Percentiles rank a stretch among this genome's conserved stretches.
Conservation (phyloP, 2,329 filamentous ascomycete species). For the Lasiodiplodia citricola region DNA sequence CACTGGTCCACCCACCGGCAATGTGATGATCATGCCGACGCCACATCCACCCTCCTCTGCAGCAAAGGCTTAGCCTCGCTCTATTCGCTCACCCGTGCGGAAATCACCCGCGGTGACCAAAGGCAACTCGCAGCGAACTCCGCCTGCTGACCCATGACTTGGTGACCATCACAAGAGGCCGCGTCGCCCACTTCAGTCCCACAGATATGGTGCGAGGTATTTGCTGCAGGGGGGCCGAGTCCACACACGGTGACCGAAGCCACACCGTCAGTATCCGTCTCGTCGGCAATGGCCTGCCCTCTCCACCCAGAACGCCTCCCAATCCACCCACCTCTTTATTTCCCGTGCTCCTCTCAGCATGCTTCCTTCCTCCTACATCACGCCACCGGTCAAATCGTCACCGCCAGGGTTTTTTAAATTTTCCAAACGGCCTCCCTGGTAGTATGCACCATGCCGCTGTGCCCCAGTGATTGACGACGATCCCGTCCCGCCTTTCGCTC, state of each 20-base stretch:
- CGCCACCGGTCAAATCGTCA: neutral
- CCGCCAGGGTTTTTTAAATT: neutral
- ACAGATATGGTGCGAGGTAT: neutral
- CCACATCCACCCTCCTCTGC: neutral
- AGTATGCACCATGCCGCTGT: constrained; percentile 10
- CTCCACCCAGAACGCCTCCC: neutral
- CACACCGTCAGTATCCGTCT: neutral
- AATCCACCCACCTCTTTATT: neutral
- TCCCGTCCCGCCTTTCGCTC: constrained; percentile 8
- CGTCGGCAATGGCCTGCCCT: constrained; percentile 1
- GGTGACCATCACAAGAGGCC: neutral
- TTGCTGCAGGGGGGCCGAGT: neutral
- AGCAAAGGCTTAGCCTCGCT: neutral
- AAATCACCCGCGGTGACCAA: neutral
- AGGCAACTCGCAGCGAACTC: constrained; percentile 8
- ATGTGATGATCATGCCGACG: neutral
- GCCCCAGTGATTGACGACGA: constrained; percentile 20
- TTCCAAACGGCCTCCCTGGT: neutral
- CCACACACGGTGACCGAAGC: neutral
- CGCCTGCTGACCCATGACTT: constrained; percentile 11
- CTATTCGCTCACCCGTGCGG: neutral
- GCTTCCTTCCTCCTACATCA: neutral
- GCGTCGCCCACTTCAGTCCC: neutral
- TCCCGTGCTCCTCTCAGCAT: neutral
- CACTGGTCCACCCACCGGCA: neutral